Percentiles rank a stretch among this genome's conserved stretches.
Conservation (phyloP, 1,284 basidiomycete genomes). For the Exobasidium rhododendri region DNA sequence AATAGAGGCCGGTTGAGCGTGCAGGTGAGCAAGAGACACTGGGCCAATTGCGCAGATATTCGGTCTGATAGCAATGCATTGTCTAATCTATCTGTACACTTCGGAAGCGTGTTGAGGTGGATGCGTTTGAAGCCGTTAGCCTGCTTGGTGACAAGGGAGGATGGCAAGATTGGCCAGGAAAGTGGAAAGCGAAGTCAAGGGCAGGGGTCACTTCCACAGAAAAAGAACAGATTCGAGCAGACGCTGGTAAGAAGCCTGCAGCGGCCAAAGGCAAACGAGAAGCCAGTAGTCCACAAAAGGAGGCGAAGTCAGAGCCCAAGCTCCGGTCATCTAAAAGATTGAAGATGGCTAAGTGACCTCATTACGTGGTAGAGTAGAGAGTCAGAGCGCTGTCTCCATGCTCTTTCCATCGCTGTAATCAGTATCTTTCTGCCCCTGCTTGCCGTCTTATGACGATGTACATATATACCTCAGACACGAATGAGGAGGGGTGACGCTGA, state of each 20-base stretch:
- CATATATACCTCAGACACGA: too few species aligned
- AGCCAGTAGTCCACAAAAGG: not conserved
- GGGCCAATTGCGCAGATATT: not conserved
- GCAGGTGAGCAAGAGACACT: conserved; percentile 18
- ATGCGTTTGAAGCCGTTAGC: conserved; percentile 69
- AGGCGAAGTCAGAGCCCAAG: not conserved
- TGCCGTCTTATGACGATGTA: too few species aligned
- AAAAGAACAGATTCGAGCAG: too few species aligned
- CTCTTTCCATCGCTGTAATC: too few species aligned
- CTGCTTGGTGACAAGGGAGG: conserved; percentile 69
- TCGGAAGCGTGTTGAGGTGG: conserved; percentile 67
- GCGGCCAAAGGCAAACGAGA: not conserved
- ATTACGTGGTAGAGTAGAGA: too few species aligned
- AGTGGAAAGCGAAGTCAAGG: conserved; percentile 31
- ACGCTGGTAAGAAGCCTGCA: not conserved
- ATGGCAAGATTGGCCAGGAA: conserved; percentile 54
- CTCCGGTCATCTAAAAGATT: too few species aligned
- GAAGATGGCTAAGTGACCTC: too few species aligned
- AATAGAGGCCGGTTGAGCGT: conserved; percentile 81
- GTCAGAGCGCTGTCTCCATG: too few species aligned
- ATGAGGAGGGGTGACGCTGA: too few species aligned
- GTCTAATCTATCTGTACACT: too few species aligned
- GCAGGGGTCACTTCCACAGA: not conserved
- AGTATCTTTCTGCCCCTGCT: too few species aligned
- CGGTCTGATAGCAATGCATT: not conserved